These are phyloP conservation scores for Hawksworthiomyces lignivorus DNA, from an alignment of 2,329 filamentous ascomycete species.

Conservation along the genomic window DNA sequence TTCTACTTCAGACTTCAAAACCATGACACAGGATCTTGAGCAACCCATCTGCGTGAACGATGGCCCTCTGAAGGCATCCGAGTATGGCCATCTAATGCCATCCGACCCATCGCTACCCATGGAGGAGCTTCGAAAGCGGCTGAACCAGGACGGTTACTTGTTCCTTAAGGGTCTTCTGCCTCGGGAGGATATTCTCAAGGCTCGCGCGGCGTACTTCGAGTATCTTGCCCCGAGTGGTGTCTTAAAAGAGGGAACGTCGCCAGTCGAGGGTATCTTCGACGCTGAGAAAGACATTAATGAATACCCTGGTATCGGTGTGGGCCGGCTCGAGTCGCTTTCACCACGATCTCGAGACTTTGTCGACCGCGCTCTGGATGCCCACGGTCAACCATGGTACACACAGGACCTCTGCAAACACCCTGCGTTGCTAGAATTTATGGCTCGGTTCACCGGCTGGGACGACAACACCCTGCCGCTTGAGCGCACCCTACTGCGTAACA, in stretches of 20 bases:
- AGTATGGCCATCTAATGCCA: conserved; percentile 5
- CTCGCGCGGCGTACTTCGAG: conserved; percentile 45
- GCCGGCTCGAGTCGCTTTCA: conserved; percentile 30
- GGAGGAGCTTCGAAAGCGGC: conserved; percentile 10
- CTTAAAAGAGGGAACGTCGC: conserved; percentile 42
- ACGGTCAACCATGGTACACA: conserved; percentile 44
- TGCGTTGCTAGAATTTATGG: conserved; percentile 39
- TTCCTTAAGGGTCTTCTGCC: conserved; percentile 48
- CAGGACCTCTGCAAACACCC: conserved; percentile 48
- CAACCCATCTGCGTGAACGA: conserved; percentile 12
- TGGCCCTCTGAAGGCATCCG: conserved; percentile 9
- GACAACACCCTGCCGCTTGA: conserved; percentile 36
- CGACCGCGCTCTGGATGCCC: conserved; percentile 39
- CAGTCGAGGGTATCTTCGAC: conserved; percentile 48
- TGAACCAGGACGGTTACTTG: conserved; percentile 40
- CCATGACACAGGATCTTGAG: conserved; percentile 3
- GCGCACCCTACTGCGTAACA: conserved; percentile 47
- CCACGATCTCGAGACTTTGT: conserved; percentile 1
- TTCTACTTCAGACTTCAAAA: background rate
- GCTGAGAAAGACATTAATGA: conserved; percentile 30
- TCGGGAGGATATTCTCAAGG: conserved; percentile 41
- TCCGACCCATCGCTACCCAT: conserved; percentile 9
- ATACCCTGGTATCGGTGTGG: conserved; percentile 47
- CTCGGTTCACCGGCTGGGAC: conserved; percentile 46
- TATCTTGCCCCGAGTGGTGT: conserved; percentile 48